Evolutionary conservation across 768 basidiomycete genomes (phyloP), one percentile per base, ranked within the genome.

Genomic region (Tremella mesenterica): DNA sequence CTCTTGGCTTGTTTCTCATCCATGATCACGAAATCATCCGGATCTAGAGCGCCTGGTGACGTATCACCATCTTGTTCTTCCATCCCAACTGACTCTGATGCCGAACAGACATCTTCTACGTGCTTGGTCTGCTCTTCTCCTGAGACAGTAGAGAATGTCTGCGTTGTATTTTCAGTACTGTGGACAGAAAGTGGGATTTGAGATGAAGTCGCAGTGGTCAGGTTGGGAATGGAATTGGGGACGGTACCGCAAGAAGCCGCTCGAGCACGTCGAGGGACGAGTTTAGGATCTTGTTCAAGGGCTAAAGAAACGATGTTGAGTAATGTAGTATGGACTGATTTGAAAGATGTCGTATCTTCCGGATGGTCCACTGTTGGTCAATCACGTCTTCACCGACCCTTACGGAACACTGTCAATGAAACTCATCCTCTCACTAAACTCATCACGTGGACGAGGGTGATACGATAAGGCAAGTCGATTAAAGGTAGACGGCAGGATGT

Each of bases 11-110:
- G 93, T 38, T 78, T 76, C 63, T 86, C 84, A 1, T 85, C 85
- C 88, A 91, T 93, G 76, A 99, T 90, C 43, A 81, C 80, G 73
- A 99, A 97, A 74, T 97, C 92, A 66, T 97, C 92, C 1, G 83
- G 82, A 64, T 92, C 87, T n/a, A n/a, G n/a, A n/a, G n/a, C n/a
- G n/a, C n/a, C n/a, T 41, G 78, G 44, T 10, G 28, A 44, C 8
- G 52, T 53, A 18, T 27, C 34, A n/a, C 45, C 45, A 10, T 58
- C 53, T 9, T 50, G 38, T 10, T 59, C 53, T 5, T 52, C 58
- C 6, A 14, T 36, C 16, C 13, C 29, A 12, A 28, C 27, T 1
- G n/a, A 18, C 8, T 14, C 21, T 30, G 27, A 26, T 10, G 7
- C 48, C 13, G 28, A 20, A 23, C 38, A 12, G 33, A 9, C 31